Evolutionary conservation across 345 rosid genomes (phyloP).

Genomic region (Raphanus sativus): DNA sequence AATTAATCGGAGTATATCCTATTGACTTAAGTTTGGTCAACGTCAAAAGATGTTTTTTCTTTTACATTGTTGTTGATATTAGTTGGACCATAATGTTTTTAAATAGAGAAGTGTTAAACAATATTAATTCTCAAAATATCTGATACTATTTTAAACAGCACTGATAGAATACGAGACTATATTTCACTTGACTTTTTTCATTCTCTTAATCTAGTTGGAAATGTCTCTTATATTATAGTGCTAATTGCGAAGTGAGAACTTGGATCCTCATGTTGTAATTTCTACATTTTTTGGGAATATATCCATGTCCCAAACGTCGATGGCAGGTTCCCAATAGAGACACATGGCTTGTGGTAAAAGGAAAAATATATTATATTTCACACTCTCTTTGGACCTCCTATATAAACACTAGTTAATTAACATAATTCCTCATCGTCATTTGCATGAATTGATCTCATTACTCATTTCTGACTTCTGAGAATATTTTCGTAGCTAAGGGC

Average conservation of each 20-base stretch:
- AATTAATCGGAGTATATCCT: background rate
- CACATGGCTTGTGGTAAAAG: conserved; percentile 26
- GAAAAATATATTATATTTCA: background rate
- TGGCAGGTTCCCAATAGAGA: conserved; percentile 27
- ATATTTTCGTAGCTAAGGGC: background rate
- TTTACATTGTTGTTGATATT: background rate
- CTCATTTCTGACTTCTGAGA: background rate
- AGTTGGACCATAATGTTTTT: background rate
- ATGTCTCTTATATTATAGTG: background rate
- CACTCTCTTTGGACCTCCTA: conserved; percentile 11
- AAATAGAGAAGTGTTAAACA: background rate
- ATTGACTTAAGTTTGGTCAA: conserved; percentile 21
- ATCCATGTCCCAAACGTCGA: conserved; percentile 22
- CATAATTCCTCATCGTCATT: conserved; percentile 9
- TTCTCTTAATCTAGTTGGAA: background rate
- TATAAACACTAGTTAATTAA: conserved; percentile 4
- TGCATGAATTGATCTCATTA: background rate
- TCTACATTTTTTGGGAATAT: conserved; percentile 6
- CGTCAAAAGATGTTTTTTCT: background rate
- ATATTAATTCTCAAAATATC: background rate
- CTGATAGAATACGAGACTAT: background rate
- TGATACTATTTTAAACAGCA: background rate
- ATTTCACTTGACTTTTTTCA: background rate
- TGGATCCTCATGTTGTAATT: conserved; percentile 23
- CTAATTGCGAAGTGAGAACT: conserved; percentile 28